A percentile compares a stretch with the other conserved stretches of the same genome.
phyloP scores from a whole-genome alignment of 2,329 filamentous ascomycete species.

The Rhynchosporium secalis region DNA sequence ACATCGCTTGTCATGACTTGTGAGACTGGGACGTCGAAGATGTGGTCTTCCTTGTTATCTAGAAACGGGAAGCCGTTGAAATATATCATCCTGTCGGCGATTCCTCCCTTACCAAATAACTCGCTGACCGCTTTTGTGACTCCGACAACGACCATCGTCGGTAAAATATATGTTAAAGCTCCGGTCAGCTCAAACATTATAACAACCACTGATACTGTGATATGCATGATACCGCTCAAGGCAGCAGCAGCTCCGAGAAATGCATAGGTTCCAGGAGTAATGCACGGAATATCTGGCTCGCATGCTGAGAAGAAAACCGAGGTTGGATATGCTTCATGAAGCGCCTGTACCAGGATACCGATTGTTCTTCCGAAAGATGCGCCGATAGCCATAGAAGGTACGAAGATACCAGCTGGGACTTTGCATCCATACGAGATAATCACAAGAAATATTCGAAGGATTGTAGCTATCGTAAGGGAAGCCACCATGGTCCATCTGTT shows the following conservation, averaged over 20 bases:
- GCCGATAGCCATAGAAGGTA: conserved; percentile 96
- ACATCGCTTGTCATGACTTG: conserved; percentile 82
- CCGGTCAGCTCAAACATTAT: conserved; percentile 99
- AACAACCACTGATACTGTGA: conserved; percentile 93
- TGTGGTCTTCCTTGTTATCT: conserved; percentile 96
- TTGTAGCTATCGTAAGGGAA: conserved; percentile 75
- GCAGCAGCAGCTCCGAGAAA: conserved; percentile 91
- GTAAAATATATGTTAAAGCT: conserved; percentile 94
- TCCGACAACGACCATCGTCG: conserved; percentile 98
- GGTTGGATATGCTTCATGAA: conserved; percentile 80
- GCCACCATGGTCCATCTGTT: conserved; percentile 77
- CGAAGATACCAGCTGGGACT: conserved; percentile 95
- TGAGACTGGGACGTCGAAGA: conserved; percentile 91
- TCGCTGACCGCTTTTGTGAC: conserved; percentile 93
- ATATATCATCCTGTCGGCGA: conserved; percentile 98
- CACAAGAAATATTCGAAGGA: conserved; percentile 79
- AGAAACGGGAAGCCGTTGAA: conserved; percentile 97
- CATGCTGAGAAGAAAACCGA: conserved; percentile 87
- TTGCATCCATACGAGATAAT: conserved; percentile 98
- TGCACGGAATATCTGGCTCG: conserved; percentile 88
- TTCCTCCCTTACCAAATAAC: conserved; percentile 90
- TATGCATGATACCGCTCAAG: conserved; percentile 95
- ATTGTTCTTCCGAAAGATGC: conserved; percentile 91
- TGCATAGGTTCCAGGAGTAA: conserved; percentile 95
- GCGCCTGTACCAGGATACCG: conserved; percentile 88